phyloP scores from a whole-genome alignment of 2,329 filamentous ascomycete species.

The Furcasterigmium sp. region DNA sequence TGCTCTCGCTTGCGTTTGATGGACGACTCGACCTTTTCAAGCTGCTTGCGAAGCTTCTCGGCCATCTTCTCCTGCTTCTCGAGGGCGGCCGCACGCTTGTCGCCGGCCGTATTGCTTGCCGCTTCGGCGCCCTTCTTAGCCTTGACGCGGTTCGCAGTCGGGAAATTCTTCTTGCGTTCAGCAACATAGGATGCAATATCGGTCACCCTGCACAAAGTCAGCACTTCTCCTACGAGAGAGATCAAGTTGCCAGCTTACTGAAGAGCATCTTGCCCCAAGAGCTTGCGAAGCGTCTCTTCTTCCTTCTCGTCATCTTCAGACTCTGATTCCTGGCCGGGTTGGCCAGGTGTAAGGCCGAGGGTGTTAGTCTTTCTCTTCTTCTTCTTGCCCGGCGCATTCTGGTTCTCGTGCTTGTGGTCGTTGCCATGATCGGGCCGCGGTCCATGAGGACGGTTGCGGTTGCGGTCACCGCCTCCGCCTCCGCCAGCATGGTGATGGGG shows the following conservation, averaged over 20 bases:
- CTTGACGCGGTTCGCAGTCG: conserved; percentile 66
- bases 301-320: conserved; percentile 65
- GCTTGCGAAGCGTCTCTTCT: conserved; percentile 58
- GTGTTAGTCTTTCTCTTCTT: conserved; percentile 70
- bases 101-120: conserved; percentile 25
- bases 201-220: conserved; percentile 44
- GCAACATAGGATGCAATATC: conserved; percentile 78
- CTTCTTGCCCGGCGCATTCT: conserved; percentile 51
- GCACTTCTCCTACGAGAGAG: too few species aligned
- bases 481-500: conserved; percentile 32
- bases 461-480: not conserved
- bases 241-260: conserved; percentile 49
- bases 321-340: conserved; percentile 59
- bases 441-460: not conserved
- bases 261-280: conserved; percentile 50
- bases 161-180: conserved; percentile 74
- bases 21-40: conserved; percentile 66
- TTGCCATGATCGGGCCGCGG: conserved; percentile 22
- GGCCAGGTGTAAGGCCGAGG: conserved; percentile 59
- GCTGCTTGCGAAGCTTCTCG: conserved; percentile 57
- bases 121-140: conserved; percentile 52
- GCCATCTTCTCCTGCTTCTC: conserved; percentile 59
- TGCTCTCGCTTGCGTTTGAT: conserved; percentile 65
- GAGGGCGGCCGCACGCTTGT: conserved; percentile 10
- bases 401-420: conserved; percentile 8